Evolutionary conservation across 192 early-diverging fungal species (phyloP), one percentile per base, ranked within the genome.

Genomic region (Coemansia sp.): DNA sequence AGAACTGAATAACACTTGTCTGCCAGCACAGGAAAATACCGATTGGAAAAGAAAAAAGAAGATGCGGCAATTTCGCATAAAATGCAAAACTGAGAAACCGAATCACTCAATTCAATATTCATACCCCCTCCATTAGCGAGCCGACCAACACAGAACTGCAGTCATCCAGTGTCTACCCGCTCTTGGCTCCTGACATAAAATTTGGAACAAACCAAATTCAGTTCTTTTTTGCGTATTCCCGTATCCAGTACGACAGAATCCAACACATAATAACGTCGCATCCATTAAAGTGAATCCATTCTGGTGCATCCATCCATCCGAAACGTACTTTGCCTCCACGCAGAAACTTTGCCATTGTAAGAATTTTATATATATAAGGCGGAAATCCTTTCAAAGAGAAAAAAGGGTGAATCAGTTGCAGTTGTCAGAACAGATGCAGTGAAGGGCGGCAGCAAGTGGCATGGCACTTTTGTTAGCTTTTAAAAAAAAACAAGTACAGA

Each of bases 251-350:
- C n/a, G 48, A 14, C 48, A 16, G 16, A 7, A 14, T 7, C 11
- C 4, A 50, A 17, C 16, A 17, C 0, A 17, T 19, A 19, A 13
- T 16, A 50, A 14, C 4, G n/a, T 50, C 48, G 48, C 51, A 54
- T 25, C 51, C 51, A 54, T 54, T 9, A 22, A 8, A 9, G 57
- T 38, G 39, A 48, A 48, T 48, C 46, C 11, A 48, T 48, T 14
- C n/a, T n/a, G 5, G 42, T 54, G 69, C 63, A 71, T 71, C 69
- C 65, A 73, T 64, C 40, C 51, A 54, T 54, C 10, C n/a, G 16
- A 55, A 71, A 78, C 76, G 71, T 72, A 78, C 76, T 72, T 78
- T 78, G 76, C 76, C 76, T 67, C 70, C 67, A 63, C 76, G 76
- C 71, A 78, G 63, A 60, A 78, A 78, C 76, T 78, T 78, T 55